These are phyloP conservation scores for Saccharomyces jurei DNA, from an alignment of 805 yeast species.

Conservation along the genomic window DNA sequence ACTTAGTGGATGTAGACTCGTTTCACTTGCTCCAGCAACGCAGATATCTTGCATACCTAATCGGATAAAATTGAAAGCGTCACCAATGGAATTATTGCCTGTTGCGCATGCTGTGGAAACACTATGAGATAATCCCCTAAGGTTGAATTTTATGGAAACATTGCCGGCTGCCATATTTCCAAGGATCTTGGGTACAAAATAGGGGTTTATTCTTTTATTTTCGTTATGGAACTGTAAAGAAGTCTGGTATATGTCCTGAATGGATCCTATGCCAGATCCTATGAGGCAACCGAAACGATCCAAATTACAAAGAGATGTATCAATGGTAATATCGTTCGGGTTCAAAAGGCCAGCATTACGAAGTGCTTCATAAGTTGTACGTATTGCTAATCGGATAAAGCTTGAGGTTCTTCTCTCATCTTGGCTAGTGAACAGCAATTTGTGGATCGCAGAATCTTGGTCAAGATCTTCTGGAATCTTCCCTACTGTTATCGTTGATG, in stretches of 20 bases:
- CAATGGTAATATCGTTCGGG: slow-evolving; percentile 26
- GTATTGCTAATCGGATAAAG: slow-evolving; percentile 71
- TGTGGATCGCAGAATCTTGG: neutral
- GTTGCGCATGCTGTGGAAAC: slow-evolving; percentile 96
- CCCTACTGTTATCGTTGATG: slow-evolving; percentile 58
- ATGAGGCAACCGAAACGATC: slow-evolving; percentile 59
- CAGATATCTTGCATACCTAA: slow-evolving; percentile 78
- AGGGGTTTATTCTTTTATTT: slow-evolving; percentile 54
- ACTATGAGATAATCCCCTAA: slow-evolving; percentile 81
- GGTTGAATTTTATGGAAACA: slow-evolving; percentile 66
- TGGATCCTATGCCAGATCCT: slow-evolving; percentile 89
- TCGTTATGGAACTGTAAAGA: slow-evolving; percentile 29
- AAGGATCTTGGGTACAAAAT: slow-evolving; percentile 75
- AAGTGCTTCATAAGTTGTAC: slow-evolving; percentile 72
- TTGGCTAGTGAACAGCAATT: slow-evolving; percentile 34
- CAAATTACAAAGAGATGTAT: slow-evolving; percentile 21
- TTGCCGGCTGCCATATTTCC: slow-evolving; percentile 94
- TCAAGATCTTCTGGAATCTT: slow-evolving; percentile 47
- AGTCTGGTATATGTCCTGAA: slow-evolving; percentile 53
- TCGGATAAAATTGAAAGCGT: slow-evolving; percentile 72
- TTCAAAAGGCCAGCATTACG: slow-evolving; percentile 53
- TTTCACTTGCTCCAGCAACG: slow-evolving; percentile 93
- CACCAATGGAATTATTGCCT: slow-evolving; percentile 90
- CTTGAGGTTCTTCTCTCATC: slow-evolving; percentile 50
- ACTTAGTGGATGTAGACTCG: slow-evolving; percentile 77